Evolutionary conservation across 148 eudicot genomes (phyloP), one percentile per base, ranked within the genome.

Genomic region (Cornus controversa): DNA sequence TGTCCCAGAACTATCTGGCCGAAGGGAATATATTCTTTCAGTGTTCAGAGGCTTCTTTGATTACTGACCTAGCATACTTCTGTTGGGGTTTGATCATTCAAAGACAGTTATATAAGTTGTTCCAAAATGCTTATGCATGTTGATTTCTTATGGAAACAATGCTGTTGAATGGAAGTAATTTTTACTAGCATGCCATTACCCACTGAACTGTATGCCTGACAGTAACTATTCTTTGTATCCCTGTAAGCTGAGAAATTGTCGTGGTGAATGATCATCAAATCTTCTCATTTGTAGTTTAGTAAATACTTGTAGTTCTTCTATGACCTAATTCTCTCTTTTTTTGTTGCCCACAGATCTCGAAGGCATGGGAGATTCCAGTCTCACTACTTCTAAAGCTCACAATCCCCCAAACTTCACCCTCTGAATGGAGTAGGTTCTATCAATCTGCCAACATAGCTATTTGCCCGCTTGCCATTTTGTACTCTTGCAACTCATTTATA

Each of bases 361-460:
- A 81, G 80, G 68, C 84, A 71, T 96, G 99, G 99, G 89, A 89
- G 83, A 77, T 87, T 74, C 99, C 99, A 27, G 94, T 96, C 70
- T 76, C 92, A n/a, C 27, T 86, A 60, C 82, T 91, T 37, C 82
- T 96, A 77, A 96, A 89, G 82, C 92, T 96, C 82, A 93, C 98
- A 14, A 86, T 96, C 73, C 99, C 99, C 2, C 85, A 88, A 80
- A 74, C 89, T 71, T 81, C 91, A 67, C 94, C 94, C 64, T 88
- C 91, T 11, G 78, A 91, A 67, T 96, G 99, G 99, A 93, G 84
- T 80, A 84, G 99, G 71, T 91, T 93, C 77, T 96, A 91, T 75
- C 90, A 70, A 77, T 96, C 99, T 11, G 93, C 97, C 70, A 96
- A 93, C 76, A 89, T 96, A 24, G 97, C 89, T 70, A 87, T 96